A percentile compares a stretch with the other conserved stretches of the same genome.
Evolutionary conservation across 768 basidiomycete species (phyloP).

Genomic region (Suillus fuscotomentosus): DNA sequence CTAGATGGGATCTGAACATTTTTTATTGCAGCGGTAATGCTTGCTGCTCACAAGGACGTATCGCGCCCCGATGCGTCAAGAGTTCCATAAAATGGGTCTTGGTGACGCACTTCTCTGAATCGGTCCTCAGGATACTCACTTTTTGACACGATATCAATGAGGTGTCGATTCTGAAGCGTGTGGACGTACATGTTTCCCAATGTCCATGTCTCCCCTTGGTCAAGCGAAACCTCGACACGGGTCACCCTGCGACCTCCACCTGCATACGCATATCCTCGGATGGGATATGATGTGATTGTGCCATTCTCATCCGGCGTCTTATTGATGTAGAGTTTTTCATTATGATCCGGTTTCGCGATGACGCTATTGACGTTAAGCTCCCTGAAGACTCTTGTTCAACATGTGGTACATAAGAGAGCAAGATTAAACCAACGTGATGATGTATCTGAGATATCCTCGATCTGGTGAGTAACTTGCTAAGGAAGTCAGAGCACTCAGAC

Average conservation of each 20-base stretch:
- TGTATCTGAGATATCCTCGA: constrained; percentile 21
- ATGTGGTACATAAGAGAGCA: background rate
- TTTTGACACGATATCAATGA: background rate
- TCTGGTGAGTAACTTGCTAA: background rate
- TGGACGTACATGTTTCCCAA: constrained; percentile 37
- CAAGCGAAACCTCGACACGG: constrained; percentile 56
- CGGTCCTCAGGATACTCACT: constrained; percentile 50
- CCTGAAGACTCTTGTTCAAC: constrained; percentile 37
- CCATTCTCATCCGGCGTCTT: constrained; percentile 8
- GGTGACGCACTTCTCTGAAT: constrained; percentile 38
- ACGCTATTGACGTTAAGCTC: constrained; percentile 62
- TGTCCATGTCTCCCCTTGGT: constrained; percentile 50
- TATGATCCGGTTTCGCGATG: constrained; percentile 54
- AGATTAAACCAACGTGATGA: constrained; percentile 29
- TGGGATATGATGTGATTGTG: constrained; percentile 30
- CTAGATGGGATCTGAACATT: constrained; percentile 4
- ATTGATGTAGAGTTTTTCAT: constrained; percentile 37
- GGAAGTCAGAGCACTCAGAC: constrained; percentile 6
- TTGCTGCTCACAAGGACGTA: constrained; percentile 40
- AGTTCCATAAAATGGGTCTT: constrained; percentile 44
- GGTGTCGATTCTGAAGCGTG: background rate
- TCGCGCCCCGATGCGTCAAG: constrained; percentile 49
- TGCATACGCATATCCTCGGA: constrained; percentile 60
- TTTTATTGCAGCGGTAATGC: background rate
- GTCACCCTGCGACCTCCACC: constrained; percentile 60